Evolutionary conservation across 1,284 basidiomycete genomes (phyloP), one percentile per base, ranked within the genome.

Genomic region (Ustilago xerochloae): DNA sequence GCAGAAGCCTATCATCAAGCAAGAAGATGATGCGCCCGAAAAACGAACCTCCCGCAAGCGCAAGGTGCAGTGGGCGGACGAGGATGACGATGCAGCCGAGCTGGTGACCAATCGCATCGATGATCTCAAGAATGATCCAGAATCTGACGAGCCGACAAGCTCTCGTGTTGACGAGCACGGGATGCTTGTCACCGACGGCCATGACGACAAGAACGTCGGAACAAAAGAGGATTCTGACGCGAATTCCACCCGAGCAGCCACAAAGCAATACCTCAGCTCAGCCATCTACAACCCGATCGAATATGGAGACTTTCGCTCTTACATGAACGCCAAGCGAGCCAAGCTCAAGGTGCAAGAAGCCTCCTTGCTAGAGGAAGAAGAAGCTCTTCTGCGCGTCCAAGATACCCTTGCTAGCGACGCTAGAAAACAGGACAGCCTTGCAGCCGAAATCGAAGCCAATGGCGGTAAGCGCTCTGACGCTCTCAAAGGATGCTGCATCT

Each of bases 291-390:
- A 90, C 0, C 89, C 91, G 0, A 89, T 91, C 35, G 88, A 87
- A 20, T 97, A 96, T 81, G 93, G 93, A 16, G 90, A 90, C 13
- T 92, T 91, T 74, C 91, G 90, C 6, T 90, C 93, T 75, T 97
- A 97, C 82, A 92, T 96, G 91, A 85, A 88, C 12, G 88, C 94
- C 76, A 98, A 97, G 85, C 89, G 95, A 2, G 90, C 91, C 48
- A 98, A 98, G 64, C 74, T 82, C 56, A 78, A 78, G 26, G 75
- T 80, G 12, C 81, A 83, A 50, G 73, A 79, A 56, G 52, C 63
- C 12, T 63, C 75, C 0, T 47, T 78, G 18, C 63, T 77, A 12
- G 58, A 75, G 36, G 74, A 80, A 22, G 70, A 79, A 52, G 63
- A 61, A 20, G 69, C 56, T 15, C 49, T 70, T 0, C 41, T 62